A percentile compares a stretch with the other conserved stretches of the same genome.
Conservation (phyloP, 768 basidiomycete genomes). For the Pisolithus microcarpus region DNA sequence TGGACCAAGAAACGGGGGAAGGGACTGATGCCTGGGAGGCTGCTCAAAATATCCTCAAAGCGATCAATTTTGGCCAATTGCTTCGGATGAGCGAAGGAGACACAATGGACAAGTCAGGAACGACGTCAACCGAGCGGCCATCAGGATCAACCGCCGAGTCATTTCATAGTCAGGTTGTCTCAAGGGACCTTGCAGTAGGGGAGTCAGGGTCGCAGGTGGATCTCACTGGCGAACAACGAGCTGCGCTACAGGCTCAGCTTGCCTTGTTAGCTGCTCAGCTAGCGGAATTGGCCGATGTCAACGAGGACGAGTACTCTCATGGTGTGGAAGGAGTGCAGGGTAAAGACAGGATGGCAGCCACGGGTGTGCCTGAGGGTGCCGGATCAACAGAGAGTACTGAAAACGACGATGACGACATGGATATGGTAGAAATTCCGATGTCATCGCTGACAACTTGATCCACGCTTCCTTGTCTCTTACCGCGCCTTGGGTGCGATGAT, state of each 20-base stretch:
- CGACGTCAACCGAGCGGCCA: conserved; percentile 3
- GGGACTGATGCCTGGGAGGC: conserved; percentile 68
- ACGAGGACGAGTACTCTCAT: conserved; percentile 24
- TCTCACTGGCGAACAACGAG: conserved; percentile 42
- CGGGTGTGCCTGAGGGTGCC: conserved; percentile 1
- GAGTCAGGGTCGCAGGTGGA: conserved; percentile 12
- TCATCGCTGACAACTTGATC: conserved; percentile 12
- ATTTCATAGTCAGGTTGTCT: conserved; percentile 1
- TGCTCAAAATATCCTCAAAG: conserved; percentile 69
- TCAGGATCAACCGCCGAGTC: neutral
- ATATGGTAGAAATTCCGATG: conserved; percentile 25
- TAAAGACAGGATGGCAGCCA: neutral
- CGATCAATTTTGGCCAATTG: conserved; percentile 63
- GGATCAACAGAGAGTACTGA: conserved; percentile 7
- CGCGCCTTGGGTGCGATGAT: neutral
- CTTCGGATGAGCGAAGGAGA: conserved; percentile 33
- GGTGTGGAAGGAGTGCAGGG: conserved; percentile 15
- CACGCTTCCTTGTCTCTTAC: neutral
- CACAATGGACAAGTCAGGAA: conserved; percentile 8
- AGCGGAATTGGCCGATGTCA: conserved; percentile 51
- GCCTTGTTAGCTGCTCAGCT: conserved; percentile 68
- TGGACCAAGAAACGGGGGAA: conserved; percentile 31
- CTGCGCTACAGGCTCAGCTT: conserved; percentile 66
- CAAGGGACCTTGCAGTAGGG: conserved; percentile 1
- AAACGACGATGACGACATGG: conserved; percentile 14